Conservation (phyloP, 768 basidiomycete genomes). For the Holtermannia corniformis region DNA sequence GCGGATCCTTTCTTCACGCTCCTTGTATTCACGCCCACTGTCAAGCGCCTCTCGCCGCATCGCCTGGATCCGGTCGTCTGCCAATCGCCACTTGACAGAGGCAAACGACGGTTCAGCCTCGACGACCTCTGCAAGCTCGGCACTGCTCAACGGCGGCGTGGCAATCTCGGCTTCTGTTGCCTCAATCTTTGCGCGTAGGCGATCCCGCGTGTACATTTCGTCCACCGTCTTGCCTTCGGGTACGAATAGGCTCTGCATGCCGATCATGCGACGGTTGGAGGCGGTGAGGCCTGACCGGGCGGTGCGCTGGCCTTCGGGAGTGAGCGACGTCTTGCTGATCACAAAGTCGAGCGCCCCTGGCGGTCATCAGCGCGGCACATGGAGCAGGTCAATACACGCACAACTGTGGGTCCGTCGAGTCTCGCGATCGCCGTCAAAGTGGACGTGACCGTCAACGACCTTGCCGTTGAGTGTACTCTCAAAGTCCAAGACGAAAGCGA, state of each 20-base stretch:
- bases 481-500: slow-evolving; percentile 47
- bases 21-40: slow-evolving; percentile 19
- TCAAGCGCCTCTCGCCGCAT: slow-evolving; percentile 18
- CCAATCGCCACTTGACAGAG: slow-evolving; percentile 13
- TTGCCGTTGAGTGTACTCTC: slow-evolving; percentile 46
- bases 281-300: slow-evolving; percentile 9
- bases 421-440: slow-evolving; percentile 36
- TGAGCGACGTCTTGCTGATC: slow-evolving; percentile 39
- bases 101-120: neutral
- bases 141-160: neutral
- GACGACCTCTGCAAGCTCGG: neutral
- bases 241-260: slow-evolving; percentile 21
- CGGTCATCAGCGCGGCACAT: neutral
- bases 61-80: slow-evolving; percentile 14
- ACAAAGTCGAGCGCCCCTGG: slow-evolving; percentile 56
- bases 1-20: slow-evolving; percentile 1
- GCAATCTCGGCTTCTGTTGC: neutral
- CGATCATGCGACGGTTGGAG: slow-evolving; percentile 8
- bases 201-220: slow-evolving; percentile 4
- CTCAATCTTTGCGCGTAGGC: neutral
- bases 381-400: slow-evolving; percentile 19
- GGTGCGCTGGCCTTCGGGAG: slow-evolving; percentile 1
- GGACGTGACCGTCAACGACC: slow-evolving; percentile 41
- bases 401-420: slow-evolving; percentile 26
- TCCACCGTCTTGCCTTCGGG: slow-evolving; percentile 25